phyloP scores from a whole-genome alignment of 2,329 filamentous ascomycete species.

The Daldinia eschscholtzii region DNA sequence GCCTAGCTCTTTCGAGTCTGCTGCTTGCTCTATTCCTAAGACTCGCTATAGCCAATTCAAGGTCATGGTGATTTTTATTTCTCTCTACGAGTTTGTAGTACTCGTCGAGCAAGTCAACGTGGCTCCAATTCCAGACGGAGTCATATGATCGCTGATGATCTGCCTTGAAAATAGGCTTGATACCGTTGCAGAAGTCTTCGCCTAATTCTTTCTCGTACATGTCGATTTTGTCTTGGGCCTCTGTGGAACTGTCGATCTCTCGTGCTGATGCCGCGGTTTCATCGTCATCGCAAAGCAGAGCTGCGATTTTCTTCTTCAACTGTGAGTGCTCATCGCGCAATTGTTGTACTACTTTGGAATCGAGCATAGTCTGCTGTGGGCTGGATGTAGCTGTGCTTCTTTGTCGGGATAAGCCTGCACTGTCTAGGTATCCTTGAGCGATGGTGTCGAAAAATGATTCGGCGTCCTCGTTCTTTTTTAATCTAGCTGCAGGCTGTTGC shows the following conservation, averaged over 20 bases:
- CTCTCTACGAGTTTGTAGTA: constrained; percentile 32
- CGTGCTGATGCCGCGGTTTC: constrained; percentile 11
- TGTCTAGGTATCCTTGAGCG: constrained; percentile 27
- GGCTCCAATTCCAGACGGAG: constrained; percentile 43
- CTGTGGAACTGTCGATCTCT: constrained; percentile 16
- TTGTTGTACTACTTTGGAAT: constrained; percentile 42
- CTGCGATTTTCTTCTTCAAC: constrained; percentile 36
- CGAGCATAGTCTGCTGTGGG: constrained; percentile 37
- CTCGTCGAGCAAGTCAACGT: constrained; percentile 39
- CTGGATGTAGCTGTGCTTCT: constrained; percentile 20
- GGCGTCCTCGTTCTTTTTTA: constrained; percentile 38
- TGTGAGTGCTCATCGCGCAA: constrained; percentile 37
- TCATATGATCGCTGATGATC: constrained; percentile 40
- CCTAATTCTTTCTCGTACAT: constrained; percentile 38
- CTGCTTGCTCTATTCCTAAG: constrained; percentile 28
- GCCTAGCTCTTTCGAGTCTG: constrained; percentile 35
- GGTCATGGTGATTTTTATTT: constrained; percentile 14
- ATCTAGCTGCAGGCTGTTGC: constrained; percentile 34
- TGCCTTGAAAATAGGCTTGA: constrained; percentile 41
- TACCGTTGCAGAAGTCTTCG: constrained; percentile 42
- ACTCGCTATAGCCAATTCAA: constrained; percentile 19
- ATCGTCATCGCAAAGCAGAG: constrained; percentile 36
- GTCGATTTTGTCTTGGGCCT: constrained; percentile 41
- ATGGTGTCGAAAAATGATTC: constrained; percentile 38
- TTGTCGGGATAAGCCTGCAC: constrained; percentile 34